Conservation (phyloP, 192 early-diverging fungal species). For the Kickxella alabastrina region DNA sequence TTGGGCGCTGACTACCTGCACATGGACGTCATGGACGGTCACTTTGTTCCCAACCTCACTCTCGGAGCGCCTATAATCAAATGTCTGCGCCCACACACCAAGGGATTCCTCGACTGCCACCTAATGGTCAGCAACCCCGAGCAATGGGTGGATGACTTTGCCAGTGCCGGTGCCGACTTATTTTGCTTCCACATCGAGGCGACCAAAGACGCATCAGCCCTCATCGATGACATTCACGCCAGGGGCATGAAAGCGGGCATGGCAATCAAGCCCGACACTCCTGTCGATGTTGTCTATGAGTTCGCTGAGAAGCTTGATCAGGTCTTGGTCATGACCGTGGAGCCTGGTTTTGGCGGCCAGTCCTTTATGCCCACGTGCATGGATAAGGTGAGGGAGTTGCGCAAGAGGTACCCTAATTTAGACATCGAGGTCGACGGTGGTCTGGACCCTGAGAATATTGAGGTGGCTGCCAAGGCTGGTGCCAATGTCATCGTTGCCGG, state of each 20-base stretch:
- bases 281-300: slow-evolving; percentile 56
- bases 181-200: slow-evolving; percentile 95
- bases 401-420: slow-evolving; percentile 72
- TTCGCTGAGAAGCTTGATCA: slow-evolving; percentile 71
- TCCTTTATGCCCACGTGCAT: slow-evolving; percentile 85
- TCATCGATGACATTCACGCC: slow-evolving; percentile 79
- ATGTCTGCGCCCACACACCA: slow-evolving; percentile 77
- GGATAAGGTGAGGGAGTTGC: slow-evolving; percentile 72
- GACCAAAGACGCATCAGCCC: slow-evolving; percentile 63
- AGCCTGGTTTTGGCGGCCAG: slow-evolving; percentile 97
- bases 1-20: slow-evolving; percentile 90
- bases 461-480: slow-evolving; percentile 79
- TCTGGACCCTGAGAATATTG: slow-evolving; percentile 77
- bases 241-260: slow-evolving; percentile 91
- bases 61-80: slow-evolving; percentile 91
- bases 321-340: slow-evolving; percentile 95
- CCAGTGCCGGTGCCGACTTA: slow-evolving; percentile 79
- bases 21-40: slow-evolving; percentile 94
- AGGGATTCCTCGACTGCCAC: slow-evolving; percentile 89
- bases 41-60: slow-evolving; percentile 97
- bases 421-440: slow-evolving; percentile 98
- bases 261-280: slow-evolving; percentile 87
- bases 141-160: slow-evolving; percentile 92
- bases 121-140: slow-evolving; percentile 74
- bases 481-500: slow-evolving; percentile 99